These are phyloP conservation scores for Backusella mclennaniae DNA, from an alignment of 192 early-diverging fungal species.

Conservation along the genomic window DNA sequence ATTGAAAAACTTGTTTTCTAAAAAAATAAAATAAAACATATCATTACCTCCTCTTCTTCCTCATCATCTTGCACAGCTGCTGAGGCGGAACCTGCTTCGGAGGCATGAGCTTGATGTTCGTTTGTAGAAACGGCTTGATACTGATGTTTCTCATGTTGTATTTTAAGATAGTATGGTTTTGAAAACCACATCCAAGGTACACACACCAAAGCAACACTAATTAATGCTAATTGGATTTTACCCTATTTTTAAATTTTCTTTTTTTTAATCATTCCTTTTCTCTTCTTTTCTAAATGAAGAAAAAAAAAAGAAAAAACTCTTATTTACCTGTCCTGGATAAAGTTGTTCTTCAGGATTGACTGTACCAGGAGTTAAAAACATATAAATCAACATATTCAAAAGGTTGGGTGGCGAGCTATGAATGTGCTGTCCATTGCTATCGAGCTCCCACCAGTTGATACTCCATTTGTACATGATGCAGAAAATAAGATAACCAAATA, in stretches of 20 bases:
- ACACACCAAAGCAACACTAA: slow-evolving; percentile 82
- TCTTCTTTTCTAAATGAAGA: not conserved
- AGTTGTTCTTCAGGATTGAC: slow-evolving; percentile 67
- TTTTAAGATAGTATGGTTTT: slow-evolving; percentile 86
- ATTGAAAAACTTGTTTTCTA: not conserved
- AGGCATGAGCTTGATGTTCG: slow-evolving; percentile 53
- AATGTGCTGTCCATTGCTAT: slow-evolving; percentile 57
- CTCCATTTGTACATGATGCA: slow-evolving; percentile 96
- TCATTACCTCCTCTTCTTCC: slow-evolving; percentile 33
- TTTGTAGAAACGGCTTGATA: slow-evolving; percentile 51
- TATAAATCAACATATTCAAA: slow-evolving; percentile 98
- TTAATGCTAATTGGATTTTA: slow-evolving; percentile 73
- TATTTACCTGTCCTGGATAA: slow-evolving; percentile 72
- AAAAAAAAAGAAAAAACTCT: not conserved
- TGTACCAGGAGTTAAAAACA: slow-evolving; percentile 92
- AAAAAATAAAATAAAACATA: not conserved
- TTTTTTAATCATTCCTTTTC: not conserved
- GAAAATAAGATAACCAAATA: slow-evolving; percentile 96
- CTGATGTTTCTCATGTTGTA: slow-evolving; percentile 82
- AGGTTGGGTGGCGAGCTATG: slow-evolving; percentile 85
- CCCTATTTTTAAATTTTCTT: slow-evolving; percentile 22
- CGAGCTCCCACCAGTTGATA: slow-evolving; percentile 82
- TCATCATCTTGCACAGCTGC: slow-evolving; percentile 36
- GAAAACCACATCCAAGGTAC: slow-evolving; percentile 98
- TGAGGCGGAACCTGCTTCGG: slow-evolving; percentile 39